Base-by-base conservation (phyloP, 345 rosid genomes). In the Salix caprea region DNA sequence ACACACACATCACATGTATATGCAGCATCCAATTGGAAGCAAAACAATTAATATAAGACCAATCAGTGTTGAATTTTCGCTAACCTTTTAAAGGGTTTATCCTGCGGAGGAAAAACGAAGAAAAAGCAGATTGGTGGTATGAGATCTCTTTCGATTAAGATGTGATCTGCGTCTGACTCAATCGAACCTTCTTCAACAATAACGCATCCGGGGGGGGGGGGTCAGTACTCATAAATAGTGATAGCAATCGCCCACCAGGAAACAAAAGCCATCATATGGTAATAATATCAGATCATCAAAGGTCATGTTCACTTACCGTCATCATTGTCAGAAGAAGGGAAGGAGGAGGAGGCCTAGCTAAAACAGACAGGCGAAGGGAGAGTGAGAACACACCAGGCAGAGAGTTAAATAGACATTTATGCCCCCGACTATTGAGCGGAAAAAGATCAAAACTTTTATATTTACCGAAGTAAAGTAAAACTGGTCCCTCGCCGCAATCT, bases 71-170 rank as follows among this genome's bases (percentile, higher is more conserved):
- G 58, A 19, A 52, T 52, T 52, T 6, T n/a, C 23, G 7, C 58
- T 19, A 19, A 52, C 58, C n/a, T 19, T 52, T 52, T 19, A 52
- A 52, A 52, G 58, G 58, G 10, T 52, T 52, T 52, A 7, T 19
- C 7, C n/a, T 52, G 58, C 58, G 19, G 58, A 18, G 8, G n/a
- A 18, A 52, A 52, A 19, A 52, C 2, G 2, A 19, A 19, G 15
- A 52, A 19, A 18, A 19, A 13, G 23, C 58, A 52, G 58, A 19
- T 52, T 52, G 58, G 19, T 52, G 23, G 58, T 52, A 30, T 30
- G 54, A 71, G 74, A 71, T 71, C 74, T 71, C 58, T 71, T 70
- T 28, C 13, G 21, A 52, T 32, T 32, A 52, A 6, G 44, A 52
- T 16, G 36, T 24, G 76, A 61, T 73, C 76, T 26, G 68, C 39